Percentiles rank a stretch among this genome's conserved stretches.
phyloP scores from a whole-genome alignment of 139 green algal genomes.

The Parachlorella kessleri region DNA sequence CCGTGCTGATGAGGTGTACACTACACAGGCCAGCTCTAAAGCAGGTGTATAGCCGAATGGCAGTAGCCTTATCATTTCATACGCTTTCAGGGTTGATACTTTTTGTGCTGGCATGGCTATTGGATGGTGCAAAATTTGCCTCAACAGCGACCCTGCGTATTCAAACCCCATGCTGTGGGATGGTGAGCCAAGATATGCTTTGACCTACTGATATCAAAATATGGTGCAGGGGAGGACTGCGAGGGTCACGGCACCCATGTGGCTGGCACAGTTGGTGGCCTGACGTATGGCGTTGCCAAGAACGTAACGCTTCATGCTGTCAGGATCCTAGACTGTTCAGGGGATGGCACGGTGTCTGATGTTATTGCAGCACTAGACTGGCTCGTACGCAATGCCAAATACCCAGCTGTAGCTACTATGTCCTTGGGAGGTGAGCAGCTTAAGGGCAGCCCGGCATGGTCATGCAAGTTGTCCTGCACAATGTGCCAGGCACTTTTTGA shows the following conservation, averaged over 20 bases:
- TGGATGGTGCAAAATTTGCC: too few species aligned
- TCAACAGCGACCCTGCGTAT: too few species aligned
- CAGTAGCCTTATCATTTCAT: too few species aligned
- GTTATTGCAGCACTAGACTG: conserved; percentile 68
- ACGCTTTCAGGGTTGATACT: too few species aligned
- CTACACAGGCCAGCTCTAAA: neutral
- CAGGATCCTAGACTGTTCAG: conserved; percentile 62
- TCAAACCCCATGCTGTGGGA: neutral
- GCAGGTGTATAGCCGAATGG: too few species aligned
- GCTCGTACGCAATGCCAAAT: conserved; percentile 55
- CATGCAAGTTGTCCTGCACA: too few species aligned
- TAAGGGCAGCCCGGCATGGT: too few species aligned
- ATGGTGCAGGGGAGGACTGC: conserved; percentile 53
- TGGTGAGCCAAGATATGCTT: neutral
- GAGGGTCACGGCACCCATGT: conserved; percentile 79
- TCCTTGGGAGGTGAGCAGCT: conserved; percentile 41
- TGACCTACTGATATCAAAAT: conserved; percentile 24
- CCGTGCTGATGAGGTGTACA: conserved; percentile 6
- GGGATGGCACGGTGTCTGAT: conserved; percentile 49
- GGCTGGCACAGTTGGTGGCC: conserved; percentile 55
- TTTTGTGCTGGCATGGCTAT: too few species aligned
- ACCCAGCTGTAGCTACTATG: conserved; percentile 69
- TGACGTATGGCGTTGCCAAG: conserved; percentile 72
- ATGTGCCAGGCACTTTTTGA: too few species aligned
- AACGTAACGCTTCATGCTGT: conserved; percentile 59